phyloP scores from a whole-genome alignment of 148 eudicot species.

The Mesembryanthemum crystallinum region DNA sequence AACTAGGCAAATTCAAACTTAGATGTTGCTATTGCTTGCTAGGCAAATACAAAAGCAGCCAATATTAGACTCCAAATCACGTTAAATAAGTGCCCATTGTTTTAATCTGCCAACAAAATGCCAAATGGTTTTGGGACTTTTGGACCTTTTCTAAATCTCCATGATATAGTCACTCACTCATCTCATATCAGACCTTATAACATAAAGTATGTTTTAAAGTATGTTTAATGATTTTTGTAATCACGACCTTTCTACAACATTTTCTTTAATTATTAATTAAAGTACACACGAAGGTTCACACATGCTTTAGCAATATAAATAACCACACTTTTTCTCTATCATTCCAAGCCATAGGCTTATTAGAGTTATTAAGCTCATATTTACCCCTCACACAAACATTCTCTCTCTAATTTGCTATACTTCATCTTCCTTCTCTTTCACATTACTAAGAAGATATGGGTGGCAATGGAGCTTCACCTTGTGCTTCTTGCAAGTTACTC shows the following conservation, averaged over 20 bases:
- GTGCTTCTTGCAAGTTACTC: conserved; percentile 93
- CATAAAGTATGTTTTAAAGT: conserved; percentile 18
- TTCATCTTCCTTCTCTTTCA: conserved; percentile 8
- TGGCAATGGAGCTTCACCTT: conserved; percentile 75
- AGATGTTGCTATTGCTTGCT: too few relatives aligned
- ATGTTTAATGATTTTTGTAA: conserved; percentile 17
- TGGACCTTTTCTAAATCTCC: conserved; percentile 24
- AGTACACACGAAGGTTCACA: conserved; percentile 25
- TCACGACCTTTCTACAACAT: conserved; percentile 5
- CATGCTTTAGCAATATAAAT: conserved; percentile 31
- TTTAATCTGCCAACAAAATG: conserved; percentile 17
- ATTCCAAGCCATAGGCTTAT: conserved; percentile 12
- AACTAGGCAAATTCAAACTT: too few relatives aligned
- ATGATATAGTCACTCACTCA: conserved; percentile 28
- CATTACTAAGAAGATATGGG: conserved; percentile 32
- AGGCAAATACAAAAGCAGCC: too few relatives aligned
- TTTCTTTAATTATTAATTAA: conserved; percentile 3
- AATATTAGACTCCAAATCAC: not conserved
- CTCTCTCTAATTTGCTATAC: not conserved
- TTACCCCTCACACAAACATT: not conserved
- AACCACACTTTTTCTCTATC: conserved; percentile 28
- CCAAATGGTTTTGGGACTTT: conserved; percentile 12
- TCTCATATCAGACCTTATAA: conserved; percentile 21
- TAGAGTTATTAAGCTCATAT: not conserved
- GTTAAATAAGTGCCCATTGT: conserved; percentile 17